Conservation (phyloP, 108 stramenopile genomes). For the Pseudonitzschia delicatissima region DNA sequence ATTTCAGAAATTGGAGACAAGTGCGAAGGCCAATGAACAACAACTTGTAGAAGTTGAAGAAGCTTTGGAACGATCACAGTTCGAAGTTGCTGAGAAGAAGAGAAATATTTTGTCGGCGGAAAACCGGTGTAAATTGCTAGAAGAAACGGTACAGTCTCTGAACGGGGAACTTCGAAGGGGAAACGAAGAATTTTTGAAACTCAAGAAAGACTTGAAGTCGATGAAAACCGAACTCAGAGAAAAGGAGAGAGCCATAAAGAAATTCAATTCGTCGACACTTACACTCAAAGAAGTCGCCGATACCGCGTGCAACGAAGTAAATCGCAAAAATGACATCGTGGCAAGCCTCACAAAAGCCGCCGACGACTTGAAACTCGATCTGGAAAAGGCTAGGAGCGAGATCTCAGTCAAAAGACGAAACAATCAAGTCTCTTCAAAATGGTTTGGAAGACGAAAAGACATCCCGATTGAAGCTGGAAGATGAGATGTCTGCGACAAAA, state of each 20-base stretch:
- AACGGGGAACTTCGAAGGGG: constrained; percentile 2
- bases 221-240: constrained; percentile 2
- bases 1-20: constrained; percentile 5
- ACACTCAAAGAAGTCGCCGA: constrained; percentile 10
- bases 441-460: not conserved
- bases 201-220: constrained; percentile 4
- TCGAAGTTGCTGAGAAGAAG: constrained; percentile 6
- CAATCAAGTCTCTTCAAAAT: constrained; percentile 5
- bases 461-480: not conserved
- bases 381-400: not conserved
- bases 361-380: not conserved
- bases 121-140: constrained; percentile 9
- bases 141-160: constrained; percentile 5
- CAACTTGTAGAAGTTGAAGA: constrained; percentile 3
- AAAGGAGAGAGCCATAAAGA: constrained; percentile 7
- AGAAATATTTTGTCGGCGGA: not conserved
- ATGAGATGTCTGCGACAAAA: not conserved
- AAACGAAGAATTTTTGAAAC: constrained; percentile 10
- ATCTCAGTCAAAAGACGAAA: not conserved
- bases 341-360: not conserved
- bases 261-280: not conserved
- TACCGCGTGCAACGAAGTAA: constrained; percentile 1
- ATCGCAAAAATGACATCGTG: not conserved
- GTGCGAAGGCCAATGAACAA: constrained; percentile 2
- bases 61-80: not conserved